Evolutionary conservation across 129 eudicot species (phyloP).

Genomic region (Chrysanthemum makinoi): DNA sequence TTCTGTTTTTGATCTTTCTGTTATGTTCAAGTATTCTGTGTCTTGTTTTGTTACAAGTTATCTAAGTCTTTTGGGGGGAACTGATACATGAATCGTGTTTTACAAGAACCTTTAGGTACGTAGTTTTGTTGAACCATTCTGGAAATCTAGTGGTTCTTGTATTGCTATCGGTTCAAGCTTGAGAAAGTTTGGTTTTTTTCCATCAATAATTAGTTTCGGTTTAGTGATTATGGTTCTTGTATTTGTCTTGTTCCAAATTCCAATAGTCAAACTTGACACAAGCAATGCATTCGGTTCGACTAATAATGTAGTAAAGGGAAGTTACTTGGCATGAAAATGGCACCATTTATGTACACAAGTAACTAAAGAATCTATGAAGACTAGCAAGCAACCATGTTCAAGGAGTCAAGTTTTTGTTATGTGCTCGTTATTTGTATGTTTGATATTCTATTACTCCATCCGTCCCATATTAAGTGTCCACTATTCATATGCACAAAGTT

Average conservation of each 20-base stretch:
- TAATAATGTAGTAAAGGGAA: neutral
- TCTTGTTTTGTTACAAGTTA: conserved; percentile 1
- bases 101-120: conserved; percentile 11
- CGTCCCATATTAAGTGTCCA: too few relatives aligned
- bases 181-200: conserved; percentile 12
- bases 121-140: conserved; percentile 18
- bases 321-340: neutral
- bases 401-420: neutral
- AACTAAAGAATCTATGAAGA: neutral
- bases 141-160: conserved; percentile 6
- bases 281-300: neutral
- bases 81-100: conserved; percentile 15
- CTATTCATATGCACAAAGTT: too few relatives aligned
- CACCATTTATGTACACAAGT: neutral
- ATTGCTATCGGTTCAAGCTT: conserved; percentile 4
- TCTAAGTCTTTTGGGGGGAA: conserved; percentile 6
- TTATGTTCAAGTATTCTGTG: conserved; percentile 7
- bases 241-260: conserved; percentile 5
- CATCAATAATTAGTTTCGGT: conserved; percentile 11
- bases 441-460: neutral
- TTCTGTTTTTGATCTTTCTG: conserved; percentile 33
- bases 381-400: neutral
- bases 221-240: neutral
- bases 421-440: neutral
- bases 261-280: neutral